These are phyloP conservation scores for Clonostachys rhizophaga DNA, from an alignment of 2,329 filamentous ascomycete species.

Conservation along the genomic window DNA sequence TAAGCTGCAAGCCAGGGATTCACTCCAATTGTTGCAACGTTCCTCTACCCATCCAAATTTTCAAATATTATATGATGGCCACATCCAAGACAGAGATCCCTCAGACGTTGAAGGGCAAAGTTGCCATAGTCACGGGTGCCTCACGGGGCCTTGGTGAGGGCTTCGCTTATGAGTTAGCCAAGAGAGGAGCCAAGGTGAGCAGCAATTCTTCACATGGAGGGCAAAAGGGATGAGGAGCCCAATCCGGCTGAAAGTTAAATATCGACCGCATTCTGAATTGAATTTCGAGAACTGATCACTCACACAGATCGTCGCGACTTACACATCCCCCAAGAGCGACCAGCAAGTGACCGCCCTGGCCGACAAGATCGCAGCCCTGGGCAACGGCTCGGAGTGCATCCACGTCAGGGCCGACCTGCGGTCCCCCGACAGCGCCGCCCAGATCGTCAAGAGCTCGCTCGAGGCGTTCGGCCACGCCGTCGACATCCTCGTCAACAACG, in stretches of 20 bases:
- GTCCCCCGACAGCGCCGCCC: conserved; percentile 6
- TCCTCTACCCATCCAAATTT: not conserved
- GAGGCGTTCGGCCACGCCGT: conserved; percentile 8
- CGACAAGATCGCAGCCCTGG: conserved; percentile 6
- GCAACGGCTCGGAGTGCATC: conserved; percentile 2
- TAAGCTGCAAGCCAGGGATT: no score
- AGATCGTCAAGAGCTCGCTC: conserved; percentile 24
- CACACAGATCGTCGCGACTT: conserved; percentile 9
- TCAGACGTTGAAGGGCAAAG: conserved; percentile 8
- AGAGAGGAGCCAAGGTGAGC: conserved; percentile 11
- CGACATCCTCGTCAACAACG: conserved; percentile 32
- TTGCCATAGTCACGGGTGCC: conserved; percentile 13
- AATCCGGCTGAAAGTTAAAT: no score
- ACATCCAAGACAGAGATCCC: not conserved
- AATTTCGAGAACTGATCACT: no score
- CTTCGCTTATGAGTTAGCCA: conserved; percentile 12
- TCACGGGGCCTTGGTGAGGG: conserved; percentile 13
- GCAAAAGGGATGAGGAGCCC: no score
- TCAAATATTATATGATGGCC: not conserved
- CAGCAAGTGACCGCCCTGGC: conserved; percentile 4
- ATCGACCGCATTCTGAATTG: no score
- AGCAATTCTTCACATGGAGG: not conserved
- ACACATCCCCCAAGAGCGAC: conserved; percentile 9
- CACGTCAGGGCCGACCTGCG: conserved; percentile 13
- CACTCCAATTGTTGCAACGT: not conserved